Evolutionary conservation across 2,329 filamentous ascomycete species (phyloP).

Genomic region (Blastomyces parvus): DNA sequence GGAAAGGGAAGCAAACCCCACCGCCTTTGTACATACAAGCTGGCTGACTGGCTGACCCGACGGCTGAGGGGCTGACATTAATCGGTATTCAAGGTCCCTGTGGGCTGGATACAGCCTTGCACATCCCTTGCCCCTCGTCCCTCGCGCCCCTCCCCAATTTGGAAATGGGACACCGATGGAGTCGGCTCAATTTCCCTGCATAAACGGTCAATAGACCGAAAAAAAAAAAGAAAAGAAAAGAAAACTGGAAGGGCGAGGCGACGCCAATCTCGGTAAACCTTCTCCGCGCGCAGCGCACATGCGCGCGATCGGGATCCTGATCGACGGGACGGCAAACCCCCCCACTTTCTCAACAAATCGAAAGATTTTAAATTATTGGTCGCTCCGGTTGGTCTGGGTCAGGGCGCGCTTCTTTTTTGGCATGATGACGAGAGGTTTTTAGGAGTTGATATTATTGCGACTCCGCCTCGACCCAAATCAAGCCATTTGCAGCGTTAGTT

Average conservation of each 20-base stretch:
- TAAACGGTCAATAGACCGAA: not conserved
- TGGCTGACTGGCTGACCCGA: not conserved
- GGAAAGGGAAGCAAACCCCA: not conserved
- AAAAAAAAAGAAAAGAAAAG: not conserved
- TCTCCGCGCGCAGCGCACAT: not conserved
- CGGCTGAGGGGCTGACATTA: not conserved
- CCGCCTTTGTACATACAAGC: too few relatives aligned
- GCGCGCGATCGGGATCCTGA: not conserved
- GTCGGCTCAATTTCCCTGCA: not conserved
- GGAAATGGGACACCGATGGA: not conserved
- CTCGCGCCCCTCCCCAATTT: not conserved
- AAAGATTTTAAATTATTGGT: not conserved
- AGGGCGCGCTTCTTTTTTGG: not conserved
- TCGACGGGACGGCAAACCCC: not conserved
- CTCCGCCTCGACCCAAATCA: not conserved
- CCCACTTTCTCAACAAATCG: not conserved
- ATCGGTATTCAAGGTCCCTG: not conserved
- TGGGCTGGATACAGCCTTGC: not conserved
- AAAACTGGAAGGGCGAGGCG: not conserved
- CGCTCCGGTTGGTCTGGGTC: not conserved
- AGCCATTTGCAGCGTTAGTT: not conserved
- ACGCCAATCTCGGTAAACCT: not conserved
- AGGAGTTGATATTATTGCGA: too few relatives aligned
- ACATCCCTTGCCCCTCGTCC: not conserved
- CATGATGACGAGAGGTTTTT: not conserved